A percentile compares a stretch with the other conserved stretches of the same genome.
These are phyloP conservation scores for Serendipita indica DNA, from an alignment of 768 basidiomycete genomes.

Conservation along the genomic window DNA sequence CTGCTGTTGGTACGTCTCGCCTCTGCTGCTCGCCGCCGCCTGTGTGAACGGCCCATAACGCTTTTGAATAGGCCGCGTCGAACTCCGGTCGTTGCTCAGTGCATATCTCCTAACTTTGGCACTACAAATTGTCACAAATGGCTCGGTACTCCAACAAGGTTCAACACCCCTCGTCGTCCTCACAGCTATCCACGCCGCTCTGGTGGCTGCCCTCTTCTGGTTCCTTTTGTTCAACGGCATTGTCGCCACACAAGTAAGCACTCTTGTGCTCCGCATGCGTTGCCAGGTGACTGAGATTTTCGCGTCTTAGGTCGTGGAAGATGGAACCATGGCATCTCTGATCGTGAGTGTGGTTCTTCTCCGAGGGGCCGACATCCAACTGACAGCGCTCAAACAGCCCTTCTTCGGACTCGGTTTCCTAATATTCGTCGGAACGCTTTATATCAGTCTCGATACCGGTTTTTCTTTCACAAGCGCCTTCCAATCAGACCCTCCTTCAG, in stretches of 20 bases:
- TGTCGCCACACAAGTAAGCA: constrained; percentile 22
- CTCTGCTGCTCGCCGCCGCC: neutral
- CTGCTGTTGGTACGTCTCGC: constrained; percentile 7
- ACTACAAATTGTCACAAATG: constrained; percentile 69
- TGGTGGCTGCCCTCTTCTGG: constrained; percentile 71
- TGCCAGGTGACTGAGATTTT: constrained; percentile 41
- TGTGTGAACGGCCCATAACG: neutral
- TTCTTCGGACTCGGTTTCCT: constrained; percentile 39
- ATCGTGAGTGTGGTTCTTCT: constrained; percentile 37
- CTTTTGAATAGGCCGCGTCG: constrained; percentile 40
- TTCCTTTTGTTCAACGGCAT: constrained; percentile 25
- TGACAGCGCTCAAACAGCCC: constrained; percentile 31
- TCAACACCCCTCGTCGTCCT: constrained; percentile 50
- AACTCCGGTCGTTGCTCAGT: constrained; percentile 50
- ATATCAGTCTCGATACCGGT: constrained; percentile 73
- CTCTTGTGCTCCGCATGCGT: neutral
- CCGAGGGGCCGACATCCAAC: neutral
- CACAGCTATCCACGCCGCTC: constrained; percentile 64
- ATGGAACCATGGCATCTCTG: constrained; percentile 60
- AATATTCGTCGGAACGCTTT: constrained; percentile 58
- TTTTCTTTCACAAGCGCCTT: constrained; percentile 39
- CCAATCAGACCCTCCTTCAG: constrained; percentile 34
- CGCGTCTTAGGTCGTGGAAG: constrained; percentile 80
- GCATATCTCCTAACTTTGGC: constrained; percentile 59
- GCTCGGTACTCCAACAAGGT: constrained; percentile 66